phyloP scores from a whole-genome alignment of 148 eudicot species.

The Arbutus unedo region DNA sequence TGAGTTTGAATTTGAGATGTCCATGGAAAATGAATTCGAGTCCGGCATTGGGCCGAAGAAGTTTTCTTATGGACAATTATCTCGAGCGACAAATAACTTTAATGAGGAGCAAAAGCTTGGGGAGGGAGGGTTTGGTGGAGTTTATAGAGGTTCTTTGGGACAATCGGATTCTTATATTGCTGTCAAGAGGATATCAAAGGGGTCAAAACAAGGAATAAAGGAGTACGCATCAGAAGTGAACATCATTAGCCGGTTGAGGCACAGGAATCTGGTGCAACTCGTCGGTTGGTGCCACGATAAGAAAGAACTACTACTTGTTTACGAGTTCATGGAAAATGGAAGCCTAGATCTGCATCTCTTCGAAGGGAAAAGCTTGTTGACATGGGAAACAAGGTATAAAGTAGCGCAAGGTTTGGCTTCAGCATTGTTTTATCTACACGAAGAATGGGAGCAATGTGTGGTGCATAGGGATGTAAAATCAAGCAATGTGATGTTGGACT shows the following conservation, averaged over 20 bases:
- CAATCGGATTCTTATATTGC: constrained; percentile 15
- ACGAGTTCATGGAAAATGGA: neutral
- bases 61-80: constrained; percentile 25
- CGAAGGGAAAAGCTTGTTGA: neutral
- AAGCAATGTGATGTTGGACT: neutral
- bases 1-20: neutral
- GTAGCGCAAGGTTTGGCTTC: neutral
- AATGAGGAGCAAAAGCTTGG: constrained; percentile 26
- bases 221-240: neutral
- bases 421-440: neutral
- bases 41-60: constrained; percentile 24
- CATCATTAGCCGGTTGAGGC: neutral
- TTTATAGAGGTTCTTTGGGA: neutral
- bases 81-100: constrained; percentile 25
- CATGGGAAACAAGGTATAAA: neutral
- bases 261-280: neutral
- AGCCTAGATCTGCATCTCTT: neutral
- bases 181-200: constrained; percentile 18
- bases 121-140: constrained; percentile 34
- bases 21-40: constrained; percentile 19
- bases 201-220: constrained; percentile 7
- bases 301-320: neutral
- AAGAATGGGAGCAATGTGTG: neutral
- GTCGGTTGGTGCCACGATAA: neutral
- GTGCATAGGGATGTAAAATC: neutral